Conservation (phyloP, 495 filamentous ascomycete species). For the Penicillium samsonianum region DNA sequence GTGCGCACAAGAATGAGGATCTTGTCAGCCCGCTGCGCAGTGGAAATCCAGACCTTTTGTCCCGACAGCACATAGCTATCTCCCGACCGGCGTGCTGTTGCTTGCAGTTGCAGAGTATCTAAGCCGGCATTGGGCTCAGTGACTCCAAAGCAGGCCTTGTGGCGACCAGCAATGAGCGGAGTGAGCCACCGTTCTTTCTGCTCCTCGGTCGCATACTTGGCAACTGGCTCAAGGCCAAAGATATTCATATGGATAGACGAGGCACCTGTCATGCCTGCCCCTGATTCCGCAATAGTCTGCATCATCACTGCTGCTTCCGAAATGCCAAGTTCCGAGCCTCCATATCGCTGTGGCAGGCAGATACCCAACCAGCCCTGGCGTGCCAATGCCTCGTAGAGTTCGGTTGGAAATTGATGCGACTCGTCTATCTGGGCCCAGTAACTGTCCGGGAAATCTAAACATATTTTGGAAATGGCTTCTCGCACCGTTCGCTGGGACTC, state of each 20-base stretch:
- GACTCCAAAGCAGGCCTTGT: constrained; percentile 66
- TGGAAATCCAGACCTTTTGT: constrained; percentile 82
- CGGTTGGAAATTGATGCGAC: constrained; percentile 24
- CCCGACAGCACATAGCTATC: constrained; percentile 62
- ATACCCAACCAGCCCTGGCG: constrained; percentile 77
- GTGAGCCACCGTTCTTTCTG: constrained; percentile 59
- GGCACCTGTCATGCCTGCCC: constrained; percentile 73
- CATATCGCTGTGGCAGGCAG: constrained; percentile 66
- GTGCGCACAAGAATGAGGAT: constrained; percentile 78
- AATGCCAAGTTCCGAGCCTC: constrained; percentile 62
- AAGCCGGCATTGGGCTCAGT: constrained; percentile 66
- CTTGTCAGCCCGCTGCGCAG: constrained; percentile 68
- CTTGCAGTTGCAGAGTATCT: constrained; percentile 67
- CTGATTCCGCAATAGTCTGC: constrained; percentile 74
- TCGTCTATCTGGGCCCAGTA: constrained; percentile 56
- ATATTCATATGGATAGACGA: constrained; percentile 75
- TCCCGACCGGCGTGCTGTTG: constrained; percentile 48
- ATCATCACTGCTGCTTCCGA: constrained; percentile 81
- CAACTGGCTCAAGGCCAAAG: constrained; percentile 73
- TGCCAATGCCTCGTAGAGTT: constrained; percentile 68
- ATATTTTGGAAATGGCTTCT: constrained; percentile 67
- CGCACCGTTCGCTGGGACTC: constrained; percentile 61
- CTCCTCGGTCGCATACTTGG: constrained; percentile 62
- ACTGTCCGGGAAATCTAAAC: constrained; percentile 55
- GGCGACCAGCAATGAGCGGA: constrained; percentile 64